These are phyloP conservation scores for Syzygium oleosum DNA, from an alignment of 345 rosid genomes.

Conservation along the genomic window DNA sequence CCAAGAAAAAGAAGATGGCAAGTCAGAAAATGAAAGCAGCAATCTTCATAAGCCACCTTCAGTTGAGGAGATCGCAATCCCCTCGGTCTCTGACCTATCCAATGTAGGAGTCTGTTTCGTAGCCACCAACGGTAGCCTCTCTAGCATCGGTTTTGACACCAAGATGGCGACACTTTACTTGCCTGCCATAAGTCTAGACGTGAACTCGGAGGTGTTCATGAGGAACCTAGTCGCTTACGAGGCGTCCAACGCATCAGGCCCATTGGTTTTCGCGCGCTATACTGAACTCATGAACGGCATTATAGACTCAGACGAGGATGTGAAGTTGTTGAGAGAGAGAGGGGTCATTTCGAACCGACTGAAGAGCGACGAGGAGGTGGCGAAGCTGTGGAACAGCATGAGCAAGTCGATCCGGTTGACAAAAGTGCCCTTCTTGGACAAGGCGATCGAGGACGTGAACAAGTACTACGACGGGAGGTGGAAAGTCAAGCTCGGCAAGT, in stretches of 20 bases:
- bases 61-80: slow-evolving; percentile 65
- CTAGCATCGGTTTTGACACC: slow-evolving; percentile 31
- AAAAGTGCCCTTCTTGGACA: slow-evolving; percentile 53
- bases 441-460: slow-evolving; percentile 71
- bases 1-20: slow-evolving; percentile 11
- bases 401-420: slow-evolving; percentile 55
- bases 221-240: slow-evolving; percentile 79
- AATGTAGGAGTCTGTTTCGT: slow-evolving; percentile 35
- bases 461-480: slow-evolving; percentile 39
- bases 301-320: slow-evolving; percentile 56
- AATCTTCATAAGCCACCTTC: slow-evolving; percentile 33
- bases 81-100: slow-evolving; percentile 47
- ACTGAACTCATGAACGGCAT: slow-evolving; percentile 76
- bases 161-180: slow-evolving; percentile 32
- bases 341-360: slow-evolving; percentile 51
- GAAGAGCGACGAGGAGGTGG: slow-evolving; percentile 66
- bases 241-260: slow-evolving; percentile 50
- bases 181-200: slow-evolving; percentile 50
- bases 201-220: slow-evolving; percentile 46
- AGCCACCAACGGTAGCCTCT: slow-evolving; percentile 31
- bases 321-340: slow-evolving; percentile 51
- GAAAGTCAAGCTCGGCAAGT: slow-evolving; percentile 39
- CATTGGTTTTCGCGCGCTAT: slow-evolving; percentile 58
- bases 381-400: slow-evolving; percentile 78
- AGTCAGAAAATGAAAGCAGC: background rate